Evolutionary conservation across 2,329 filamentous ascomycete species (phyloP).

Genomic region (Chaetomiaceae sp.): DNA sequence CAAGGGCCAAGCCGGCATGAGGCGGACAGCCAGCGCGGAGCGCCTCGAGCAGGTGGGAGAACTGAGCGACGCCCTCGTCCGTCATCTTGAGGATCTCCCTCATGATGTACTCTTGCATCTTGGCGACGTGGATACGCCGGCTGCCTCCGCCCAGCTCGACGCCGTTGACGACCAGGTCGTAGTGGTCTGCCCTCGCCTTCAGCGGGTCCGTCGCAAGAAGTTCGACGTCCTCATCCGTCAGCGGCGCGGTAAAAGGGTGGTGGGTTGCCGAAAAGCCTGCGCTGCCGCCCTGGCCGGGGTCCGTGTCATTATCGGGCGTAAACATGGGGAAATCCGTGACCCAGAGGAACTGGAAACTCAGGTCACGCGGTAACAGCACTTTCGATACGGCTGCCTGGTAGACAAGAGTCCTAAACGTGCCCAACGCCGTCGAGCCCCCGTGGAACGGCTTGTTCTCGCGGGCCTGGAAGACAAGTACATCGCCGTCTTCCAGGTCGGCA

Average conservation of each 20-base stretch:
- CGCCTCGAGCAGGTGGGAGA: constrained; percentile 78
- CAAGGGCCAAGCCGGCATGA: constrained; percentile 88
- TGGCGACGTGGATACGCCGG: constrained; percentile 80
- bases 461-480: constrained; percentile 78
- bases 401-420: constrained; percentile 66
- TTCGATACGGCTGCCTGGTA: constrained; percentile 65
- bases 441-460: constrained; percentile 60
- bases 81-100: constrained; percentile 77
- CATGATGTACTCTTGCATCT: constrained; percentile 81
- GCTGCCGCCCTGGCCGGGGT: constrained; percentile 75
- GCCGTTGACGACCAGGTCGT: constrained; percentile 93
- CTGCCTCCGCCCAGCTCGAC: constrained; percentile 92
- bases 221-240: constrained; percentile 66
- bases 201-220: constrained; percentile 69
- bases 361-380: constrained; percentile 47
- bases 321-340: constrained; percentile 90
- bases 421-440: constrained; percentile 67
- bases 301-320: constrained; percentile 61
- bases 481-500: constrained; percentile 56
- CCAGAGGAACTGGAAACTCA: constrained; percentile 70
- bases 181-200: constrained; percentile 75
- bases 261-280: constrained; percentile 84
- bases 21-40: constrained; percentile 84
- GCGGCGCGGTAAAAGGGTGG: constrained; percentile 91
- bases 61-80: constrained; percentile 68